These are phyloP conservation scores for Skeletonema marinoi DNA, from an alignment of 108 stramenopile genomes.

Conservation along the genomic window DNA sequence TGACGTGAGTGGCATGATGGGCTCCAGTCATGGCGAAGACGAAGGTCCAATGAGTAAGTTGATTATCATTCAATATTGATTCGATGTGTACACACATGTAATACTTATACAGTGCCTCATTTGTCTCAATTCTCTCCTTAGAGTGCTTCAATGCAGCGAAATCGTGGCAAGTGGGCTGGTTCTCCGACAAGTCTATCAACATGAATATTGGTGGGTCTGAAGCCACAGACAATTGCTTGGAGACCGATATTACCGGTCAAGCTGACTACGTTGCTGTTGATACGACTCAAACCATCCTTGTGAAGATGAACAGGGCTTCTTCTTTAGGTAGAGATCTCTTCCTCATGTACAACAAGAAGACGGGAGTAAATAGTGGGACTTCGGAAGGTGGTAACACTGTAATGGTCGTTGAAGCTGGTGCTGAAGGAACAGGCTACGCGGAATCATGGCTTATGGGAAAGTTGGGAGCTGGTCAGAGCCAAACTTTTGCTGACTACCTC, in stretches of 20 bases:
- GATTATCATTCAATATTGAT: neutral
- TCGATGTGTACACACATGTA: neutral
- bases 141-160: constrained; percentile 9
- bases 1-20: constrained; percentile 10
- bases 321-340: constrained; percentile 6
- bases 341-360: constrained; percentile 22
- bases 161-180: constrained; percentile 7
- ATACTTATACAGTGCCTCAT: neutral
- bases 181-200: neutral
- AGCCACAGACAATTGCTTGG: neutral
- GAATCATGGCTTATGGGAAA: constrained; percentile 17
- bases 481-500: neutral
- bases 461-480: neutral
- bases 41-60: neutral
- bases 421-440: constrained; percentile 5
- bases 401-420: neutral
- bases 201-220: neutral
- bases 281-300: neutral
- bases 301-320: neutral
- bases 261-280: neutral
- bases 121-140: neutral
- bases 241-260: neutral
- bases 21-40: neutral
- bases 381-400: constrained; percentile 28
- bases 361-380: constrained; percentile 30